phyloP scores from a whole-genome alignment of 2,329 filamentous ascomycete species.

The Xylariaceae sp. region DNA sequence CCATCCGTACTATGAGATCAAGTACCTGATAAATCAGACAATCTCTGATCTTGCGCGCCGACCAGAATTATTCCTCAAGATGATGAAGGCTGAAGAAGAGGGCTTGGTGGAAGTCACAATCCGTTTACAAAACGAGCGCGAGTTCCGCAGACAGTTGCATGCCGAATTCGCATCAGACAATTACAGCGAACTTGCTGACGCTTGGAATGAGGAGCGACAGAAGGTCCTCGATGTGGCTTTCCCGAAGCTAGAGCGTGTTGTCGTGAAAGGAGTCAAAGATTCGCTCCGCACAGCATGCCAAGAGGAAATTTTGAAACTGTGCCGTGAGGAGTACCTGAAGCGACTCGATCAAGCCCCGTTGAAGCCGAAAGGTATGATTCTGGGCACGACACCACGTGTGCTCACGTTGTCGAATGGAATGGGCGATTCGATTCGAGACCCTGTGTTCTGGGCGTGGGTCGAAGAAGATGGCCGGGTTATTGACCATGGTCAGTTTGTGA shows the following conservation, averaged over 20 bases:
- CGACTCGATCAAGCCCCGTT: slow-evolving; percentile 93
- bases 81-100: slow-evolving; percentile 95
- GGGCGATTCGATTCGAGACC: slow-evolving; percentile 67
- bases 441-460: slow-evolving; percentile 85
- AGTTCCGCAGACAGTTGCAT: slow-evolving; percentile 72
- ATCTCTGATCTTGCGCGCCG: slow-evolving; percentile 74
- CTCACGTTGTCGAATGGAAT: slow-evolving; percentile 82
- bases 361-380: slow-evolving; percentile 86
- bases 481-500: slow-evolving; percentile 82
- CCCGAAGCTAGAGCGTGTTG: slow-evolving; percentile 72
- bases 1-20: slow-evolving; percentile 95
- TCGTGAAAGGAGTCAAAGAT: slow-evolving; percentile 91
- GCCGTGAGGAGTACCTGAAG: slow-evolving; percentile 81
- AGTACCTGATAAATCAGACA: slow-evolving; percentile 88
- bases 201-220: slow-evolving; percentile 84
- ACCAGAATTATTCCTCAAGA: slow-evolving; percentile 88
- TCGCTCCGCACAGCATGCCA: slow-evolving; percentile 90
- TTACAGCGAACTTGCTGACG: slow-evolving; percentile 88
- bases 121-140: slow-evolving; percentile 66
- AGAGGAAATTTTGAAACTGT: slow-evolving; percentile 80
- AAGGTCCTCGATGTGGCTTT: slow-evolving; percentile 81
- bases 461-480: slow-evolving; percentile 86
- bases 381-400: slow-evolving; percentile 83
- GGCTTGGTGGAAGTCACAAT: slow-evolving; percentile 83
- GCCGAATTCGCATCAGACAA: slow-evolving; percentile 89